A percentile compares a stretch with the other conserved stretches of the same genome.
Evolutionary conservation across 768 basidiomycete species (phyloP).

Genomic region (Russula sp.): DNA sequence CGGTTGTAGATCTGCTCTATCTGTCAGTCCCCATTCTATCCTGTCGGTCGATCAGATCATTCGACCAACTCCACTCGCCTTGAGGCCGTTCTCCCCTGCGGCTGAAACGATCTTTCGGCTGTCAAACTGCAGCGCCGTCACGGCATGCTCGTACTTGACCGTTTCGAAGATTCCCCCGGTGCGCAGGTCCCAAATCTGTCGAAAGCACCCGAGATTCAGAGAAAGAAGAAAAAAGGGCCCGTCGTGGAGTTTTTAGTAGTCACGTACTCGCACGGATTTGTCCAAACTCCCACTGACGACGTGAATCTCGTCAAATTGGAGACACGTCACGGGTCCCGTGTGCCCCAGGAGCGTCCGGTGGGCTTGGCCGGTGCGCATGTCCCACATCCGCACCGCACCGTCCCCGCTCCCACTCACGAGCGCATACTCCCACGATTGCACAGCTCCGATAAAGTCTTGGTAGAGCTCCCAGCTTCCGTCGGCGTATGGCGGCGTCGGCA

Average conservation of each 20-base stretch:
- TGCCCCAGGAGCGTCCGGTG: slow-evolving; percentile 92
- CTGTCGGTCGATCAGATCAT: neutral
- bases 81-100: slow-evolving; percentile 87
- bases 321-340: slow-evolving; percentile 85
- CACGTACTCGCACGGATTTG: slow-evolving; percentile 77
- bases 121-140: slow-evolving; percentile 93
- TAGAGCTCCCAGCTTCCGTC: slow-evolving; percentile 95
- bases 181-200: slow-evolving; percentile 93
- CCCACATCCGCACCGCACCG: slow-evolving; percentile 98
- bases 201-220: neutral
- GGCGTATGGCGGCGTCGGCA: slow-evolving; percentile 80
- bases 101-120: slow-evolving; percentile 89
- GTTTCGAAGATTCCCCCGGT: slow-evolving; percentile 85
- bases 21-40: neutral
- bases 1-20: slow-evolving; percentile 83
- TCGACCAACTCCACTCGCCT: slow-evolving; percentile 42
- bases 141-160: slow-evolving; percentile 83
- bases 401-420: slow-evolving; percentile 96
- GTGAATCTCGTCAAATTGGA: slow-evolving; percentile 95
- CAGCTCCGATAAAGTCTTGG: slow-evolving; percentile 94
- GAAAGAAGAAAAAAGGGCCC: neutral
- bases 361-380: slow-evolving; percentile 97
- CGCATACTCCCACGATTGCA: slow-evolving; percentile 99
- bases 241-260: neutral
- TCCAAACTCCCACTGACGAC: slow-evolving; percentile 91